Evolutionary conservation across 2,329 filamentous ascomycete species (phyloP).

Genomic region (Talaromyces amestolkiae): DNA sequence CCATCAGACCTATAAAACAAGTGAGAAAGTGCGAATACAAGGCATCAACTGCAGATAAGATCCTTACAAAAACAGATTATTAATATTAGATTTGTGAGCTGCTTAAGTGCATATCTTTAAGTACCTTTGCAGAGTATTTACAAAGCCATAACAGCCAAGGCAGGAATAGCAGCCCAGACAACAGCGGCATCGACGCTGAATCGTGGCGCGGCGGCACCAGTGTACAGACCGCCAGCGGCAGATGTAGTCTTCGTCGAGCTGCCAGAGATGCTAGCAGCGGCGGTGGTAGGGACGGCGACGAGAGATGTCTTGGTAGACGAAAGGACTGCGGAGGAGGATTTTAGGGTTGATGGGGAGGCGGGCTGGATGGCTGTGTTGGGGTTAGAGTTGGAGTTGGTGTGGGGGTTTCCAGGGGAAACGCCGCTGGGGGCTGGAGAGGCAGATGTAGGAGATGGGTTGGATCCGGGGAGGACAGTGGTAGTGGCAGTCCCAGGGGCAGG

Average conservation of each 20-base stretch:
- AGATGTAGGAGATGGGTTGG: background rate
- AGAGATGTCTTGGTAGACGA: background rate
- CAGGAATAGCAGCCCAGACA: background rate
- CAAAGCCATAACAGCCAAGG: constrained; percentile 1
- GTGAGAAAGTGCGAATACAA: too few species aligned
- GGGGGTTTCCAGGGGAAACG: background rate
- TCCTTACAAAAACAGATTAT: too few species aligned
- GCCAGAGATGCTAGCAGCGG: background rate
- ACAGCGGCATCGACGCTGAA: background rate
- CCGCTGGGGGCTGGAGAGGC: background rate
- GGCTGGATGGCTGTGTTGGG: background rate
- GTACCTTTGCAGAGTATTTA: background rate
- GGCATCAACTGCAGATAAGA: too few species aligned
- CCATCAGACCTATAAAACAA: too few species aligned
- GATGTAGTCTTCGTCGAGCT: constrained; percentile 4
- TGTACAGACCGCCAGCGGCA: background rate
- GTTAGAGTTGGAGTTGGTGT: background rate
- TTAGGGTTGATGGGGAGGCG: background rate
- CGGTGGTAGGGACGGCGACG: background rate
- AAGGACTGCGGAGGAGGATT: background rate
- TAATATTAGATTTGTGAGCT: background rate
- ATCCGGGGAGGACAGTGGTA: background rate
- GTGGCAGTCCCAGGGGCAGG: background rate
- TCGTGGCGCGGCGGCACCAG: constrained; percentile 3
- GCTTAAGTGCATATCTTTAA: background rate